Evolutionary conservation across 306 rosid genomes (phyloP).

Genomic region (Crotalaria pallida): DNA sequence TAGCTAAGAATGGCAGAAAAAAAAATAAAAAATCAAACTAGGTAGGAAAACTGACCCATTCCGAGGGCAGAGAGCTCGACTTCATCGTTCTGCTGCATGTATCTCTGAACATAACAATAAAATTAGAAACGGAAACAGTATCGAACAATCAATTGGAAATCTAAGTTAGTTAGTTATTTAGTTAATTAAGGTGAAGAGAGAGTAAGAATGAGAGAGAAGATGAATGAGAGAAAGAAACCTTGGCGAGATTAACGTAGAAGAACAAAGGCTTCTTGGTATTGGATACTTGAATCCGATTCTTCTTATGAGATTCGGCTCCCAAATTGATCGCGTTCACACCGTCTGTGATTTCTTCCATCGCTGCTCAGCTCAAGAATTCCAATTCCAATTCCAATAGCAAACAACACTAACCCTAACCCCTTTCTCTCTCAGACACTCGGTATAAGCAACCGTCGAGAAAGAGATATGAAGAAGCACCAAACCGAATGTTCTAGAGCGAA

Average conservation of each 20-base stretch:
- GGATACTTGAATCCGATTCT: slow-evolving; percentile 62
- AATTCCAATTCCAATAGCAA: background rate
- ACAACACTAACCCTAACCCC: slow-evolving; percentile 19
- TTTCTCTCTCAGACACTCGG: background rate
- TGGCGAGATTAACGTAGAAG: slow-evolving; percentile 64
- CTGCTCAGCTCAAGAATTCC: background rate
- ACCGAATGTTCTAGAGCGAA: background rate
- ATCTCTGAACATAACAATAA: slow-evolving; percentile 36
- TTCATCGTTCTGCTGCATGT: slow-evolving; percentile 57
- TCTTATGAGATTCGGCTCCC: slow-evolving; percentile 38
- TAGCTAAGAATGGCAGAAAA: background rate
- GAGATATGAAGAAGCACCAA: no score
- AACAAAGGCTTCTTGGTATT: slow-evolving; percentile 54
- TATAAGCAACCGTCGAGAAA: no score
- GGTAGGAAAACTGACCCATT: slow-evolving; percentile 32
- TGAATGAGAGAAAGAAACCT: slow-evolving; percentile 19
- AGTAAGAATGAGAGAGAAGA: no score
- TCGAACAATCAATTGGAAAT: background rate
- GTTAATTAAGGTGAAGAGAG: background rate
- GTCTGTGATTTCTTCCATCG: slow-evolving; percentile 57
- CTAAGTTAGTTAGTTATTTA: no score
- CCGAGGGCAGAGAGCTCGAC: slow-evolving; percentile 72
- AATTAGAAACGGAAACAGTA: background rate
- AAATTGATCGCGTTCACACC: slow-evolving; percentile 46
- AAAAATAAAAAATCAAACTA: background rate